These are phyloP conservation scores for Buddleja alternifolia DNA, from an alignment of 257 asterid species.

Conservation along the genomic window DNA sequence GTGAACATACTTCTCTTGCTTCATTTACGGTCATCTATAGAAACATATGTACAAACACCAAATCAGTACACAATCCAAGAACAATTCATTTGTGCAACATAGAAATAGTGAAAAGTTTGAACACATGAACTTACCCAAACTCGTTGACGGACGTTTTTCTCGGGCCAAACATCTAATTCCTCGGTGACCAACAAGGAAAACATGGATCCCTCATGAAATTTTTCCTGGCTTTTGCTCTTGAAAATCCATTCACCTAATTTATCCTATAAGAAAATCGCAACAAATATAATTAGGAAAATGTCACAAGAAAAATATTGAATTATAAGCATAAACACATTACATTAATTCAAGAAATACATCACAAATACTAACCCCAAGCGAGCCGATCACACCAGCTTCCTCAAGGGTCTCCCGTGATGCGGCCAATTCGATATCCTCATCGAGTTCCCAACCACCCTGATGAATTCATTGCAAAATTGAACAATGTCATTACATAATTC, in stretches of 20 bases:
- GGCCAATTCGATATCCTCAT: slow-evolving; percentile 81
- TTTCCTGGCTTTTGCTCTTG: slow-evolving; percentile 93
- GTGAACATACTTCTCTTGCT: slow-evolving; percentile 71
- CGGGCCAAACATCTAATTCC: slow-evolving; percentile 91
- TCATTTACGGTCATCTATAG: slow-evolving; percentile 70
- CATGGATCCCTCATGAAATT: slow-evolving; percentile 83
- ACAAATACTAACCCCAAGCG: slow-evolving; percentile 55
- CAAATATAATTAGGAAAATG: not conserved
- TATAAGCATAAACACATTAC: not conserved
- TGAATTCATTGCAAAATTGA: slow-evolving; percentile 24
- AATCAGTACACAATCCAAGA: slow-evolving; percentile 30
- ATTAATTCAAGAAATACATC: not conserved
- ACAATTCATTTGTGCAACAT: not conserved
- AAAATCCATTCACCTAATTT: slow-evolving; percentile 83
- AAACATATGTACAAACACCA: not conserved
- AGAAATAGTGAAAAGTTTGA: not conserved
- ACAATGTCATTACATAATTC: slow-evolving; percentile 30
- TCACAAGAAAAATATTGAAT: not conserved
- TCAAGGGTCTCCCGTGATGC: slow-evolving; percentile 85
- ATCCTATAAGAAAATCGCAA: slow-evolving; percentile 43
- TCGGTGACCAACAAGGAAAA: slow-evolving; percentile 74
- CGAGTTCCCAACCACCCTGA: slow-evolving; percentile 97
- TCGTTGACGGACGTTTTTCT: slow-evolving; percentile 73
- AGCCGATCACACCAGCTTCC: slow-evolving; percentile 88
- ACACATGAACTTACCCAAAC: slow-evolving; percentile 64